Evolutionary conservation across 2,329 filamentous ascomycete genomes (phyloP), one percentile per base, ranked within the genome.

Genomic region (Fusarium metavorans): DNA sequence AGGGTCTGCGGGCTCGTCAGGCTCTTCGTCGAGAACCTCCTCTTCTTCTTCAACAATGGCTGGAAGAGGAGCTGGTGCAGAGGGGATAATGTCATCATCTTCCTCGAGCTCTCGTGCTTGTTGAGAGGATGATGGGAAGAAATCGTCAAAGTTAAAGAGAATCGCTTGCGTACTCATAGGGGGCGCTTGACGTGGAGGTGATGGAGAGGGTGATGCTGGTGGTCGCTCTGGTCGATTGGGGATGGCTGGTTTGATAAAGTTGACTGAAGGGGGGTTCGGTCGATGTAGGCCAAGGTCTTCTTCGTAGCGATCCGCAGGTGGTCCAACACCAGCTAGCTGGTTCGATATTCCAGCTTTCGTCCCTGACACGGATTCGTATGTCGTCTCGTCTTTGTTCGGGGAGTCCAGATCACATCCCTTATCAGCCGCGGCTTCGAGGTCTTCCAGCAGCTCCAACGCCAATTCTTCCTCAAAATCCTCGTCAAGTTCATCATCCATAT

Each of bases 51-150:
- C 45, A 1, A 25, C 34, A 57, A 73, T 76, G 27, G 73, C 72
- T 2, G 61, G 39, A 11, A 70, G 59, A 7, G 50, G 67, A 2
- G 58, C 27, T 4, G 56, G 56, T n/a, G 54, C 58, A 25, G 69
- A 64, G 13, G 63, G 48, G 6, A 72, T 18, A 18, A 71, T 43
- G 5, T 66, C 45, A 5, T 67, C 50, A 4, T 72, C 77, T 70
- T 87, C 84, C 35, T 87, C 85, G 3, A 91, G 80, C 77, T 91
- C 89, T 20, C 85, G 83, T 8, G 84, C 83, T 77, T 90, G 87
- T 75, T 92, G 89, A 0, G 88, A 89, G 0, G 87, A 84, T n/a
- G 85, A 87, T 1, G 88, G 88, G 52, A 90, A 88, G 70, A 90
- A 85, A 64, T 89, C 88, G 43, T 89, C 88, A 9, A 88, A 76